These are phyloP conservation scores for Uncinocarpus reesii DNA, from an alignment of 2,329 filamentous ascomycete species.

Conservation along the genomic window DNA sequence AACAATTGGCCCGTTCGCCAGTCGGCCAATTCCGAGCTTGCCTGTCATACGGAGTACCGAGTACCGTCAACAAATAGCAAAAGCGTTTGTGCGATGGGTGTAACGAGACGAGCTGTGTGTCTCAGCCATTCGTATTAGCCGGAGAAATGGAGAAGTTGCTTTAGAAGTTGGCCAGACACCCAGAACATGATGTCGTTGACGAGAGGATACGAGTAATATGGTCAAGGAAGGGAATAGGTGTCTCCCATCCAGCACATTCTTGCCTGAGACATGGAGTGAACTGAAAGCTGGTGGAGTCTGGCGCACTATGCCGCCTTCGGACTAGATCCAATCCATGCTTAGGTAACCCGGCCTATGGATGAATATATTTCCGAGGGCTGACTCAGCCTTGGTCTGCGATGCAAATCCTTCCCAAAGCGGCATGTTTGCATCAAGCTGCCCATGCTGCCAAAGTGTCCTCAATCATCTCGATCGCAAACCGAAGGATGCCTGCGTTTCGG, in stretches of 20 bases:
- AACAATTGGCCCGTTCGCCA: background rate
- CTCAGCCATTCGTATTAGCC: background rate
- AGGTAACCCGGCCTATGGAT: background rate
- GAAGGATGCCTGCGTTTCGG: conserved; percentile 2
- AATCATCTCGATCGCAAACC: conserved; percentile 6
- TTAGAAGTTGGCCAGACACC: background rate
- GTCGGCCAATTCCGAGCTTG: background rate
- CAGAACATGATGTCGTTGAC: background rate
- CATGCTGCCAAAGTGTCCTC: conserved; percentile 20
- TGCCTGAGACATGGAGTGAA: background rate
- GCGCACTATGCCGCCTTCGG: background rate
- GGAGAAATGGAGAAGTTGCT: background rate
- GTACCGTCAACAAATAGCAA: background rate
- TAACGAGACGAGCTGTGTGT: background rate
- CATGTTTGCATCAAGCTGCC: conserved; percentile 16
- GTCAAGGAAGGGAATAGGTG: no score
- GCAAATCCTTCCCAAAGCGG: conserved; percentile 14
- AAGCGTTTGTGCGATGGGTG: background rate
- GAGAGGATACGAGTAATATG: no score
- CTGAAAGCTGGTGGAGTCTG: background rate
- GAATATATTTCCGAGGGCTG: background rate
- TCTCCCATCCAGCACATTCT: no score
- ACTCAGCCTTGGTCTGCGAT: conserved; percentile 1
- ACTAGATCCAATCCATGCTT: background rate
- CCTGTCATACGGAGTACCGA: background rate